Conservation (phyloP, 257 asterid genomes). For the Nicotiana obtusifolia region DNA sequence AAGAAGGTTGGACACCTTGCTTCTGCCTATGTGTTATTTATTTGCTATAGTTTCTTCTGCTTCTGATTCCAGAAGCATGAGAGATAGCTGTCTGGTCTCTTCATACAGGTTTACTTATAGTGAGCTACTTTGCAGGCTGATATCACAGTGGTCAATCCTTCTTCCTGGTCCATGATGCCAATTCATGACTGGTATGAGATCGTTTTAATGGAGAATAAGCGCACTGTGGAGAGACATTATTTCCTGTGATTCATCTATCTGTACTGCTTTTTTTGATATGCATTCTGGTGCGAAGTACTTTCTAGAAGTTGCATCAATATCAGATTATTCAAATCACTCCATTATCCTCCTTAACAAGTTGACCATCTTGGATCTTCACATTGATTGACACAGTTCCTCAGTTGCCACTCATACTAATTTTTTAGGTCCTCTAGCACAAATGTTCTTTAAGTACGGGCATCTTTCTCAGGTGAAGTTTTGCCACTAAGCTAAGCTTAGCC, state of each 20-base stretch:
- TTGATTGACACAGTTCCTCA: background rate
- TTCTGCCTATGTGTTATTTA: background rate
- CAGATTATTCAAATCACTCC: background rate
- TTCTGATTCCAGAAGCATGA: background rate
- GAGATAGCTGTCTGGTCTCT: background rate
- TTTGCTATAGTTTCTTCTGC: background rate
- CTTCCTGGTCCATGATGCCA: constrained; percentile 72
- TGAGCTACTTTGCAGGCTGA: constrained; percentile 51
- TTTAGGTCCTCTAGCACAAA: background rate
- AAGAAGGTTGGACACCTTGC: constrained; percentile 47
- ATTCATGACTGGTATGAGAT: constrained; percentile 54
- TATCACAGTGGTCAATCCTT: constrained; percentile 56
- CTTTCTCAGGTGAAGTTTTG: background rate
- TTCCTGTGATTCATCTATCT: background rate
- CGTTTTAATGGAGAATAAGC: background rate
- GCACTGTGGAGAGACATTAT: background rate
- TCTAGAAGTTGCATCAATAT: background rate
- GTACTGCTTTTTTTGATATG: background rate
- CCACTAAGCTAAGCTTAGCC: background rate
- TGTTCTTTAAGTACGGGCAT: background rate
- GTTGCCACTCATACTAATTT: background rate
- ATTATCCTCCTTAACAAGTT: background rate
- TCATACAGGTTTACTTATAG: background rate
- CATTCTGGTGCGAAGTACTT: background rate
- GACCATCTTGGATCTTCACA: background rate